Evolutionary conservation across 2,329 filamentous ascomycete genomes (phyloP), one percentile per base, ranked within the genome.

Genomic region (Cytospora paraplurivora): DNA sequence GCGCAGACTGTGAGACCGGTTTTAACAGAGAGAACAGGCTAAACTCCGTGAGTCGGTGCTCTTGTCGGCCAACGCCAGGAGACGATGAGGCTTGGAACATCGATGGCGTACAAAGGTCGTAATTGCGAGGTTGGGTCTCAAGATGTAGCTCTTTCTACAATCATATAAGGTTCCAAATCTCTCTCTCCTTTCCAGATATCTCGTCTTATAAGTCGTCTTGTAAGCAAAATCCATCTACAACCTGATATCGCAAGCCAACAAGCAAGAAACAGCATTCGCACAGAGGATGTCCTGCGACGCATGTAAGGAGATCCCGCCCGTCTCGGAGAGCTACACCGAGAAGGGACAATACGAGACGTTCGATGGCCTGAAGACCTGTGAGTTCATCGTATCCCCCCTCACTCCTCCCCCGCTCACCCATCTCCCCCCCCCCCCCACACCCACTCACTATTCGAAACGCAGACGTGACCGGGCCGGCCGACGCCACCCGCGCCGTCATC

Each of bases 341-440:
- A 76, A 77, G 65, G 80, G 80, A 15, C 71, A 69, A 17, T 81
- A 77, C 55, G 73, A 77, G 54, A 75, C 68, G 0, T 69, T 81
- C 35, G 77, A 69, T 3, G 77, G 75, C 3, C 62, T 80, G 7
- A 78, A 77, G 49, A 80, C 77, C 5, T 81, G 78, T 79, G 66
- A 60, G 75, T 67, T 8, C 7, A 12, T n/a, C 19, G 37, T 51
- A 50, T 34, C 15, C 17, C 1, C 34, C 55, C 8, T 21, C 13
- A 21, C 15, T 7, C 21, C n/a, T 44, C 44, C 17, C 52, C 41
- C 49, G 15, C 4, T 4, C 27, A 21, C 33, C 53, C 34, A n/a
- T 64, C 35, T 55, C 59, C 65, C 4, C 19, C 7, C 7, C 34
- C 19, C 41, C 35, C 51, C 21, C 41, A 51, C 6, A 27, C 33